Conservation (phyloP, 2,329 filamentous ascomycete species). For the Fusarium sp. region DNA sequence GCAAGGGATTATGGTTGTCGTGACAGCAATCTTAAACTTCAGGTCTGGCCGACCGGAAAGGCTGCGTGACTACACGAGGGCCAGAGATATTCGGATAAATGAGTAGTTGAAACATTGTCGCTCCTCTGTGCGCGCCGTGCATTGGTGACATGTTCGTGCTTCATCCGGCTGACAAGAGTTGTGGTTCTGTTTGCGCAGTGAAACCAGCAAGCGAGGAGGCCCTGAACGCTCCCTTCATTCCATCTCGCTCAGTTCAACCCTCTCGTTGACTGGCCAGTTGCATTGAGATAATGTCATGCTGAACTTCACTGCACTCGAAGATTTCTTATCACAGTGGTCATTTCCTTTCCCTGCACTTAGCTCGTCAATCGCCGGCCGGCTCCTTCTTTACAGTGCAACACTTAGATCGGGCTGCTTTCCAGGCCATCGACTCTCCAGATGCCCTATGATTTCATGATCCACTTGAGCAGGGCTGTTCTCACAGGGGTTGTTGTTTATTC, state of each 20-base stretch:
- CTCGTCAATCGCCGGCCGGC: conserved; percentile 19
- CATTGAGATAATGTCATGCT: conserved; percentile 13
- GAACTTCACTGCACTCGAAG: conserved; percentile 5
- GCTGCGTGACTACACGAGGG: not conserved
- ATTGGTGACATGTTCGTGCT: conserved; percentile 19
- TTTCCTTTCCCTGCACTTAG: conserved; percentile 29
- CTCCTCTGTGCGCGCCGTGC: conserved; percentile 18
- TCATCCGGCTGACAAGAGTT: conserved; percentile 7
- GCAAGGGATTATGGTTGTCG: conserved; percentile 28
- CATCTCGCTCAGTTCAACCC: conserved; percentile 10
- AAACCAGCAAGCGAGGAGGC: conserved; percentile 24
- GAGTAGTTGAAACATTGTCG: conserved; percentile 35
- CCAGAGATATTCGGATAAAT: conserved; percentile 28
- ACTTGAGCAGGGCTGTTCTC: conserved; percentile 43
- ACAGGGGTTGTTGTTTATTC: conserved; percentile 44
- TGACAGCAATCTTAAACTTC: conserved; percentile 29
- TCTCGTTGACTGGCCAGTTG: conserved; percentile 3
- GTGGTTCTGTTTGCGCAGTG: conserved; percentile 14
- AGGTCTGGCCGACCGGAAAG: not conserved
- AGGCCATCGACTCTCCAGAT: conserved; percentile 43
- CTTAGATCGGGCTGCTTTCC: conserved; percentile 43
- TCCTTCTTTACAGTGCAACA: conserved; percentile 25
- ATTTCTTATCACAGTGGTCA: conserved; percentile 15
- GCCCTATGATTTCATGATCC: conserved; percentile 51
- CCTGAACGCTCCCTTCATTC: conserved; percentile 35